Conservation (phyloP, 1,284 basidiomycete species). For the Volvariella volvacea region DNA sequence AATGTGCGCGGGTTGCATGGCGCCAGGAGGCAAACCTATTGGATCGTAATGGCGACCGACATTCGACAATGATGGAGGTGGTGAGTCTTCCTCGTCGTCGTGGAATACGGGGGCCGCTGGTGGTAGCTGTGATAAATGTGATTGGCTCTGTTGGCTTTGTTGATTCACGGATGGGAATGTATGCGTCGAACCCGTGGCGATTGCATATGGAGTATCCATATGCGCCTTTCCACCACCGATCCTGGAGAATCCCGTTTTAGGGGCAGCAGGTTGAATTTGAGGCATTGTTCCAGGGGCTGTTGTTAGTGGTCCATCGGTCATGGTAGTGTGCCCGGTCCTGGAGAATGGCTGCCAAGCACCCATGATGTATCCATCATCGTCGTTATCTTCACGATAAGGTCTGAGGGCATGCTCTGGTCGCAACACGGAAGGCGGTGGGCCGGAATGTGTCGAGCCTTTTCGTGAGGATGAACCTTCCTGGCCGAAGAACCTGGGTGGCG, state of each 20-base stretch:
- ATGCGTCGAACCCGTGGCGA: conserved; percentile 45
- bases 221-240: conserved; percentile 76
- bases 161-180: conserved; percentile 48
- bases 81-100: conserved; percentile 37
- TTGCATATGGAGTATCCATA: conserved; percentile 73
- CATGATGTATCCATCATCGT: conserved; percentile 82
- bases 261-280: conserved; percentile 15
- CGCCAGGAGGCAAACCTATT: conserved; percentile 47
- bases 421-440: conserved; percentile 68
- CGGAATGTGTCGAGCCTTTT: conserved; percentile 46
- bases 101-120: conserved; percentile 13
- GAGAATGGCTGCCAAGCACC: conserved; percentile 74
- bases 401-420: conserved; percentile 70
- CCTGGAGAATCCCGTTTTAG: conserved; percentile 62
- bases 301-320: conserved; percentile 24
- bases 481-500: conserved; percentile 30
- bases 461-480: conserved; percentile 21
- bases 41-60: conserved; percentile 14
- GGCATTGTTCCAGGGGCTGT: conserved; percentile 20
- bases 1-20: conserved; percentile 59
- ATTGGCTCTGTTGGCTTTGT: conserved; percentile 4
- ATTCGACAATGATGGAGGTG: conserved; percentile 46
- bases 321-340: conserved; percentile 38
- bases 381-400: conserved; percentile 73
- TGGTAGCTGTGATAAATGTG: neutral